A percentile compares a stretch with the other conserved stretches of the same genome.
Conservation (phyloP, 805 yeast species). For the Candida tammaniensis region DNA sequence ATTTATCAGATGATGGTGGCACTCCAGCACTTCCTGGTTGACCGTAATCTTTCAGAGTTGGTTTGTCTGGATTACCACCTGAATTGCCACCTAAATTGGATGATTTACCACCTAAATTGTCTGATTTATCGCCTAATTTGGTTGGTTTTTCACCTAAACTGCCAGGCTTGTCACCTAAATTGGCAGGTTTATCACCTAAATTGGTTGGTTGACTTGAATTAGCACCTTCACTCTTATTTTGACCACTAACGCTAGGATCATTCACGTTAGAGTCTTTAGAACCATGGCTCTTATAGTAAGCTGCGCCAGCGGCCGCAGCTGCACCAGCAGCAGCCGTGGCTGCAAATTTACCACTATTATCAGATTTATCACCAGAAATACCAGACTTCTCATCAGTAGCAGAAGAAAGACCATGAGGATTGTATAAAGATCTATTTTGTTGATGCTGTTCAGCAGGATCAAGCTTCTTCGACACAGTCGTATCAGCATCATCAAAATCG, state of each 20-base stretch:
- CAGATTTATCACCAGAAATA: constrained; percentile 17
- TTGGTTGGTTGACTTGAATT: background rate
- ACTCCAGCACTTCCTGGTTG: constrained; percentile 7
- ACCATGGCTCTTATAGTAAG: constrained; percentile 1
- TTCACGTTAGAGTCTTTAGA: no score
- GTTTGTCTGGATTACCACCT: no score
- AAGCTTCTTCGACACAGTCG: background rate
- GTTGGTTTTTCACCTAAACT: no score
- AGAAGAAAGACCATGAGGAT: constrained; percentile 8
- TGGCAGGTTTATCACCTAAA: background rate
- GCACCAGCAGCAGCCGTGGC: constrained; percentile 13
- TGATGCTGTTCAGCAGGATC: constrained; percentile 21
- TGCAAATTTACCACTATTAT: background rate
- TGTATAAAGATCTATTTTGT: constrained; percentile 32
- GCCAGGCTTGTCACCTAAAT: constrained; percentile 1
- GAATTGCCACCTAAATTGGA: no score
- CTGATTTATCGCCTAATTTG: no score
- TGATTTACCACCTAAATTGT: no score
- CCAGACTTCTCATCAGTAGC: constrained; percentile 15
- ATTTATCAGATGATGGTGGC: constrained; percentile 5
- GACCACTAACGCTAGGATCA: no score
- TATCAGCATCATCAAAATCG: background rate
- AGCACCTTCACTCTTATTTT: no score
- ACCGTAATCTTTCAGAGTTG: background rate
- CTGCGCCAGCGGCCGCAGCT: constrained; percentile 11